Evolutionary conservation across 1,284 basidiomycete genomes (phyloP), one percentile per base, ranked within the genome.

Genomic region (Gomphus sp.): DNA sequence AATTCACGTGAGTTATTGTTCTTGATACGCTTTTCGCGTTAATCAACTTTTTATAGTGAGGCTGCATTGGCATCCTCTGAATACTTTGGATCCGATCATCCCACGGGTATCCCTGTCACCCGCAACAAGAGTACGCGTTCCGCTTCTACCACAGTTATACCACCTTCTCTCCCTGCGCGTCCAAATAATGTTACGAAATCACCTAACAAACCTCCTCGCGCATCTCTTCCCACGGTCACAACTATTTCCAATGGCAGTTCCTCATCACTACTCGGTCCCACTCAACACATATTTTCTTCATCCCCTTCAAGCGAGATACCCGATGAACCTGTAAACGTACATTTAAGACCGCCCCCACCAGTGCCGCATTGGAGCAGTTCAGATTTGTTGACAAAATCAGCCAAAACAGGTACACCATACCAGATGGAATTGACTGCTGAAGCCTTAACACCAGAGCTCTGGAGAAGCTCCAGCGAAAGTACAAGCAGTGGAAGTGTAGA

Each of bases 1-100:
- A 71, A 67, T 80, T 79, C 58, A 70, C 74, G 83, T 86, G 70
- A 76, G 82, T n/a, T 77, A 11, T 28, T 56, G 43, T 36, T 16
- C 37, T 56, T 34, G n/a, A 55, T 25, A 34, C 39, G 14, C 55
- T 45, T 33, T n/a, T 18, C 11, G 9, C n/a, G 14, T 33, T 47
- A 41, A 59, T 41, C 33, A 4, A 39, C 14, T 28, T 12, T 37
- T 37, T 37, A 11, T 43, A 58, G 56, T 25, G 56, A 41, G 22
- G 10, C n/a, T 47, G 31, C 25, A 36, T 47, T 11, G 14, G 14
- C 31, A 7, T 16, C 49, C n/a, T 9, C 53, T 16, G 52, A 55
- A 2, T 31, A 16, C 16, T 8, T 54, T 8, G 57, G 51, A 25
- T 44, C 22, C 34, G 57, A 47, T 4, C 34, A 47, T 18, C 43